Base-by-base conservation (phyloP, 768 basidiomycete genomes). In the Gelatoporia subvermispora region DNA sequence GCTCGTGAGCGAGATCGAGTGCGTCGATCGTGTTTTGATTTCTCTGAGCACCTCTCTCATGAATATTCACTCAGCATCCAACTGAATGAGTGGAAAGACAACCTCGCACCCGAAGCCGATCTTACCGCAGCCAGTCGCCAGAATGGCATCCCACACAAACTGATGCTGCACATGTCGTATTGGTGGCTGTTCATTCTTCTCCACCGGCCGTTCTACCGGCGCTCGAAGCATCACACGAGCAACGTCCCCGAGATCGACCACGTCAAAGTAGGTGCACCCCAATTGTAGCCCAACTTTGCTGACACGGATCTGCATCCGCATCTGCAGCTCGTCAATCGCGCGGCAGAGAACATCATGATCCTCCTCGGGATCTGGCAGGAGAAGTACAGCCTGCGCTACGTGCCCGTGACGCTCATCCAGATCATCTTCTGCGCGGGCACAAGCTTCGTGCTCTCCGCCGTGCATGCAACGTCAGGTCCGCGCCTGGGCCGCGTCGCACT, bases 131-230 rank as follows among this genome's bases (percentile, higher is more conserved):
- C 74, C 34, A 76, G 70, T 25, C 70, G 73, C 8, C 63, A 68
- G 8, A 74, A 71, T 9, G 71, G 77, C 10, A 73, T 75, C 0
- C 78, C 79, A 0, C 79, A 82, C 49, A 68, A 75, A 22, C 63
- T 82, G 23, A 77, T 77, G 71, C 66, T 82, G 49, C 79, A 83
- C 51, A 65, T 76, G 23, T 67, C 73, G 9, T 80, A 78, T 58
- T 77, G 77, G 72, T 82, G 79, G 76, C 62, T 76, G 16, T 73
- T 76, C 52, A 79, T 84, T 28, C 71, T 84, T 16, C 72, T 84
- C 0, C 79, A 83, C 51, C 71, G 82, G 2, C 81, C 81, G 0
- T 72, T 68, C 56, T 71, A 69, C 53, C 50, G 59, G 4, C 56
- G 58, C 20, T 54, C 58, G 37, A 51, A 64, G 68, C 55, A 66